These are phyloP conservation scores for Ceriops zippeliana DNA, from an alignment of 345 rosid genomes.

Conservation along the genomic window DNA sequence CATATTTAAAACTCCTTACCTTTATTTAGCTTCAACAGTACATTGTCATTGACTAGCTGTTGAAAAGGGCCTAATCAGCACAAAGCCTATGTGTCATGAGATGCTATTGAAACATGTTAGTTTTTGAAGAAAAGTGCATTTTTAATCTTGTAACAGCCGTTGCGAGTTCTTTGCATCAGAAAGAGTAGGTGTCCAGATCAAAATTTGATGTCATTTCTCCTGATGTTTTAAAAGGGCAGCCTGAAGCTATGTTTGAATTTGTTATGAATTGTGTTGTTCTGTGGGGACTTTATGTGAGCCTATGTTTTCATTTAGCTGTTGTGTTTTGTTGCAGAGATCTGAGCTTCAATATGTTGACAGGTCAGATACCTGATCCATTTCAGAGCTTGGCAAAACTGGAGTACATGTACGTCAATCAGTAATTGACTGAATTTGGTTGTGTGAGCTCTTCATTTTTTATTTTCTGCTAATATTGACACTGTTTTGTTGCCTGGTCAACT, in stretches of 20 bases:
- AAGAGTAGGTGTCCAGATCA: too few species aligned
- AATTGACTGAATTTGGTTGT: neutral
- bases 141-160: too few species aligned
- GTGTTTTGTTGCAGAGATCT: constrained; percentile 52
- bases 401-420: constrained; percentile 43
- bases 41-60: neutral
- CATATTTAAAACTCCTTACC: neutral
- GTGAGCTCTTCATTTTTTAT: neutral
- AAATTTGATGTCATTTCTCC: too few species aligned
- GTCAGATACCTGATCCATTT: constrained; percentile 41
- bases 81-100: neutral
- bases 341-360: constrained; percentile 69
- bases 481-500: neutral
- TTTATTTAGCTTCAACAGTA: neutral
- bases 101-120: too few species aligned
- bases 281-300: neutral
- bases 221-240: too few species aligned
- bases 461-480: neutral
- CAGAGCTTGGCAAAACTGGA: neutral
- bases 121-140: too few species aligned
- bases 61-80: neutral
- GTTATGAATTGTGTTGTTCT: neutral
- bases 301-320: neutral
- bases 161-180: too few species aligned
- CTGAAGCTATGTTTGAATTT: neutral